These are phyloP conservation scores for Reticulascus tulasneorum DNA, from an alignment of 2,329 filamentous ascomycete species.

Conservation along the genomic window DNA sequence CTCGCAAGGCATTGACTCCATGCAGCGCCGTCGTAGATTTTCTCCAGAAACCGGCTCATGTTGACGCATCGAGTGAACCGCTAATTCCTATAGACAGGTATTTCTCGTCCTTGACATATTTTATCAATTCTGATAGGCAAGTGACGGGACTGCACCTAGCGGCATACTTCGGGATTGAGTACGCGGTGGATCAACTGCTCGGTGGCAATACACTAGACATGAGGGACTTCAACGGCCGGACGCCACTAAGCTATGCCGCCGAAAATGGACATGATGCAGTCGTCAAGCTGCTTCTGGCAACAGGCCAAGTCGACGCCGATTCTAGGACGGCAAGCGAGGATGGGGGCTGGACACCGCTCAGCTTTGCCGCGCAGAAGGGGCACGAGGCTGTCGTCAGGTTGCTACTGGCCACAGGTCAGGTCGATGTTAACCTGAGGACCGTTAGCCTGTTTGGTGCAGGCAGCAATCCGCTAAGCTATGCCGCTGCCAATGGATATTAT, in stretches of 20 bases:
- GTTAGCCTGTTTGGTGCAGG: too few relatives aligned
- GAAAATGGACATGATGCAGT: slow-evolving; percentile 6
- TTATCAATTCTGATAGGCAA: too few relatives aligned
- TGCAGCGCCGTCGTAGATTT: slow-evolving; percentile 11
- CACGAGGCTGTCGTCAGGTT: not conserved
- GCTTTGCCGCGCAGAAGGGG: not conserved
- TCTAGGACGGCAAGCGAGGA: not conserved
- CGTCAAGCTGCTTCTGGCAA: slow-evolving; percentile 16
- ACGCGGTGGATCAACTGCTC: not conserved
- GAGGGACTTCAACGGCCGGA: slow-evolving; percentile 4
- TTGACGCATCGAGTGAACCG: slow-evolving; percentile 15
- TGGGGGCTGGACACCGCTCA: not conserved
- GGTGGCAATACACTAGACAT: too few relatives aligned
- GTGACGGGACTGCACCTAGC: slow-evolving; percentile 19
- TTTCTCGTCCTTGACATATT: too few relatives aligned
- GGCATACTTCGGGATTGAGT: slow-evolving; percentile 18
- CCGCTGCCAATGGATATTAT: slow-evolving; percentile 8
- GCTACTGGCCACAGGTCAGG: not conserved
- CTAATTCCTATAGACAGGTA: slow-evolving; percentile 11
- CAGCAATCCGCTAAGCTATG: slow-evolving; percentile 16
- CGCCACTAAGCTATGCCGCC: slow-evolving; percentile 14
- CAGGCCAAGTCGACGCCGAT: slow-evolving; percentile 1
- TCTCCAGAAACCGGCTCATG: slow-evolving; percentile 11
- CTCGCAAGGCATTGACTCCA: slow-evolving; percentile 9
- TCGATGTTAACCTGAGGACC: not conserved